Conservation (phyloP, 2,329 filamentous ascomycete genomes). For the Rhinocladiella mackenziei region DNA sequence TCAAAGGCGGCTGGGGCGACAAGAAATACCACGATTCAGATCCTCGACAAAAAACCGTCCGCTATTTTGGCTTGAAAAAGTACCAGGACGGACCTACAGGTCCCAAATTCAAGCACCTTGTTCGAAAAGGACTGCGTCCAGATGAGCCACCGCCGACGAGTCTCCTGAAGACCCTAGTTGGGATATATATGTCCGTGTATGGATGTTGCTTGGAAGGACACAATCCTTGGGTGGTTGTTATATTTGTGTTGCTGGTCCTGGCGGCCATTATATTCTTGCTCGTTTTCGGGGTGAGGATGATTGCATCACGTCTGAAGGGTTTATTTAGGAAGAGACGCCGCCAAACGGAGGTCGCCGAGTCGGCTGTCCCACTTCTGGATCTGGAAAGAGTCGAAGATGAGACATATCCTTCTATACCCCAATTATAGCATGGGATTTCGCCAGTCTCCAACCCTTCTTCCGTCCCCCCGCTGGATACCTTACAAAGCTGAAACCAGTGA, state of each 20-base stretch:
- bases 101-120: conserved; percentile 80
- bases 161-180: conserved; percentile 19
- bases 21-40: conserved; percentile 81
- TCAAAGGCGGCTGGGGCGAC: conserved; percentile 84
- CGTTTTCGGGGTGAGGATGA: conserved; percentile 10
- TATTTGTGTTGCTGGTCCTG: conserved; percentile 6
- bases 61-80: conserved; percentile 87
- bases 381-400: not conserved
- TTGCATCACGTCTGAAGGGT: conserved; percentile 4
- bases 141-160: conserved; percentile 36
- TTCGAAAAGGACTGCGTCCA: conserved; percentile 66
- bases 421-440: too few species aligned
- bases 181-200: conserved; percentile 20
- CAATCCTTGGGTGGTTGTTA: conserved; percentile 19
- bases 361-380: not conserved
- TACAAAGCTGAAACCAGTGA: too few species aligned
- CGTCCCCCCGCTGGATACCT: too few species aligned
- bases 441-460: too few species aligned
- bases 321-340: conserved; percentile 1
- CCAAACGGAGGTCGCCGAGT: not conserved
- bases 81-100: conserved; percentile 86
- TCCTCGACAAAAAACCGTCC: conserved; percentile 65
- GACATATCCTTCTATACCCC: too few species aligned
- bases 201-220: conserved; percentile 20
- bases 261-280: conserved; percentile 2